Evolutionary conservation across 371 early-diverging fungal genomes (phyloP).

Genomic region (Dichotomocladium elegans): DNA sequence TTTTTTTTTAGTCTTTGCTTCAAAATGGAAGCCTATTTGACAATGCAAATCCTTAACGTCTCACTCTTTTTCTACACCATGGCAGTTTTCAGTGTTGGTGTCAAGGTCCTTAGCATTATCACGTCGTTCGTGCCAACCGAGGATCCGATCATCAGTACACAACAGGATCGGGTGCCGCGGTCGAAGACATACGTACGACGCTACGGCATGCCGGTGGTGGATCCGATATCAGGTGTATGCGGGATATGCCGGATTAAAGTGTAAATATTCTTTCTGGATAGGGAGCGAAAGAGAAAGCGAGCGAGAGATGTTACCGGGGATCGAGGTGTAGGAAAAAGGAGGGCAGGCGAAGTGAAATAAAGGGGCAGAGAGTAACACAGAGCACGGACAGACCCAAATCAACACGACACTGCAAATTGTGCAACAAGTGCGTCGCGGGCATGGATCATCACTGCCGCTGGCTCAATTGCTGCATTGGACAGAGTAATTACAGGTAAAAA

Average conservation of each 20-base stretch:
- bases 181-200: conserved; percentile 62
- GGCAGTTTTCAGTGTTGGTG: conserved; percentile 18
- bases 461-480: conserved; percentile 77
- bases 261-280: conserved; percentile 15
- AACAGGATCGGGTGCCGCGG: conserved; percentile 38
- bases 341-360: not conserved
- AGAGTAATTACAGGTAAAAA: conserved; percentile 56
- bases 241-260: conserved; percentile 71
- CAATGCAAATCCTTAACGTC: conserved; percentile 15
- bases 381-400: conserved; percentile 16
- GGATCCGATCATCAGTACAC: conserved; percentile 44
- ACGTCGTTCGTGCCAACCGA: conserved; percentile 49
- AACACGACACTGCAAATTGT: conserved; percentile 72
- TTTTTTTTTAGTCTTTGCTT: conserved; percentile 6
- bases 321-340: not conserved
- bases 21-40: not conserved
- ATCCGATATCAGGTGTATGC: conserved; percentile 54
- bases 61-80: conserved; percentile 17
- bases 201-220: conserved; percentile 70
- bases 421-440: conserved; percentile 79
- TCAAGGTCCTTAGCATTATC: conserved; percentile 37
- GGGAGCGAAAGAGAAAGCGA: too few relatives aligned
- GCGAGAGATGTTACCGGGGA: too few relatives aligned
- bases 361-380: not conserved
- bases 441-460: conserved; percentile 87